Evolutionary conservation across 2,329 filamentous ascomycete species (phyloP), one percentile per base, ranked within the genome.

Genomic region (Escovopsis sp.): DNA sequence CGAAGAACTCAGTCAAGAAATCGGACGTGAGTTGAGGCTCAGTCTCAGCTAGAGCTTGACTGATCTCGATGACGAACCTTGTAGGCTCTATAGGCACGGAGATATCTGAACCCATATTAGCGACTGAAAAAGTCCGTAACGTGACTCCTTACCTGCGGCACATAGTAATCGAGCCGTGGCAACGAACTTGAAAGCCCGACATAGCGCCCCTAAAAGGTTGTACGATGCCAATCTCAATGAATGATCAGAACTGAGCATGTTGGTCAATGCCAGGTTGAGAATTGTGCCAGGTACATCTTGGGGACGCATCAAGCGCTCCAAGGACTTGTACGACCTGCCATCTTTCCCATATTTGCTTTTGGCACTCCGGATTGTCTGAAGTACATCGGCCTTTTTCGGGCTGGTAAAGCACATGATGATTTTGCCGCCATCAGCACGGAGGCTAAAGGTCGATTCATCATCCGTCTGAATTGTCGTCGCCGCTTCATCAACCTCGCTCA

Each of bases 371-470:
- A 83, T 77, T 10, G 72, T 71, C 55, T 77, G 72, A 4, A 83
- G 61, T 15, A 83, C 68, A 45, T 81, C 78, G 7, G 63, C 54
- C 54, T 79, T 80, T 53, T 73, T 74, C 1, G 75, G 66, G 48
- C 78, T 81, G 14, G 76, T 78, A 55, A 83, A 83, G 53, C 77
- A 81, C 76, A 83, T 81, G 41, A 81, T 71, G 39, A 81, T 76
- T 57, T 78, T 81, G 49, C 79, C 79, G 47, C 76, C 79, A 50
- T 83, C 79, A 3, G 77, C 77, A 39, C 77, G 68, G 25, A 83
- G 60, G 1, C 77, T 79, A 55, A 83, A 83, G 2, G 76, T 72
- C 3, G 73, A 75, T 47, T 81, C 76, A 44, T 82, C 77, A 44
- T 81, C 78, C 0, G 72, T 73, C 45, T 76, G 70, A 41, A 79